Percentiles rank a stretch among this genome's conserved stretches.
These are phyloP conservation scores for Pseudonectria buxi DNA, from an alignment of 2,329 filamentous ascomycete species.

Conservation along the genomic window DNA sequence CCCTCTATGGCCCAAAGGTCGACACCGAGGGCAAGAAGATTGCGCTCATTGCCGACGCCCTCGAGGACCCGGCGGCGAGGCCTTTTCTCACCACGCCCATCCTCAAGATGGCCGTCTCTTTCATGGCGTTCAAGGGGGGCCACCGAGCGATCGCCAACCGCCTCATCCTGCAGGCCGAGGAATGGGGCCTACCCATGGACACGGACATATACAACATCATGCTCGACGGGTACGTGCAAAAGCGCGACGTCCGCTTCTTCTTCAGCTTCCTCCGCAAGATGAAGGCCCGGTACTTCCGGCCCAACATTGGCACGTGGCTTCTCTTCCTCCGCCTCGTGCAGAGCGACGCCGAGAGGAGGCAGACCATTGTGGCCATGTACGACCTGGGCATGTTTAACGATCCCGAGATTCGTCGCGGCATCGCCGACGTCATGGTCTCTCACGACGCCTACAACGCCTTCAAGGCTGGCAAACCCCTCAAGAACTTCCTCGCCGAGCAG, in stretches of 20 bases:
- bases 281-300: constrained; percentile 30
- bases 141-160: constrained; percentile 27
- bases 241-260: constrained; percentile 36
- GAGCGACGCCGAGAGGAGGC: constrained; percentile 47
- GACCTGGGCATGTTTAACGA: constrained; percentile 36
- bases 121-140: constrained; percentile 31
- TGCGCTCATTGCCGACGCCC: constrained; percentile 31
- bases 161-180: constrained; percentile 32
- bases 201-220: constrained; percentile 43
- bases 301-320: constrained; percentile 42
- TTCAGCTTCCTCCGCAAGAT: constrained; percentile 34
- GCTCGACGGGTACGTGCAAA: constrained; percentile 33
- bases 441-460: constrained; percentile 38
- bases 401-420: constrained; percentile 26
- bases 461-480: constrained; percentile 26
- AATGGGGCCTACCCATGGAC: constrained; percentile 35
- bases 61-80: constrained; percentile 29
- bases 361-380: constrained; percentile 41
- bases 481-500: constrained; percentile 35
- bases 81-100: constrained; percentile 31
- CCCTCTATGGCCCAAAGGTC: constrained; percentile 29
- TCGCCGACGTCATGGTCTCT: constrained; percentile 37
- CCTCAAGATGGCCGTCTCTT: constrained; percentile 39
- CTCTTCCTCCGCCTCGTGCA: constrained; percentile 48
- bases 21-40: constrained; percentile 34